A percentile compares a stretch with the other conserved stretches of the same genome.
Evolutionary conservation across 2,329 filamentous ascomycete species (phyloP).

Genomic region (Rutstroemia sydowiana): DNA sequence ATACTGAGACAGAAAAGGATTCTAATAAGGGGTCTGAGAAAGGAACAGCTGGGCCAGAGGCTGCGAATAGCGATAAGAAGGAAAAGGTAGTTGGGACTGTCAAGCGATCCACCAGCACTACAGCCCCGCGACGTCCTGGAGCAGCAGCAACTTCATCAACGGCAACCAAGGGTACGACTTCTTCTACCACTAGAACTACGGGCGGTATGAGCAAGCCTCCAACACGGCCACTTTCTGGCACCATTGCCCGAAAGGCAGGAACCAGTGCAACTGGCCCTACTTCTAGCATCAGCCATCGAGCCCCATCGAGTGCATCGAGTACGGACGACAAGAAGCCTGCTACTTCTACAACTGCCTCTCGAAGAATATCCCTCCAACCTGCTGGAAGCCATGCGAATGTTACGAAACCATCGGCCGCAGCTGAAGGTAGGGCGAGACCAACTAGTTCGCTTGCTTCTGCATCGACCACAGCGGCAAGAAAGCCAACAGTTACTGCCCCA

Average conservation of each 20-base stretch:
- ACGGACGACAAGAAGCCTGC: constrained; percentile 29
- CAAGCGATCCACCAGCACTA: constrained; percentile 19
- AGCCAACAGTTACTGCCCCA: constrained; percentile 22
- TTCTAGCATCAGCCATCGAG: constrained; percentile 24
- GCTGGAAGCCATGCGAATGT: constrained; percentile 19
- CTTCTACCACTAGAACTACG: constrained; percentile 20
- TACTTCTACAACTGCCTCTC: constrained; percentile 18
- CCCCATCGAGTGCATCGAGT: constrained; percentile 24
- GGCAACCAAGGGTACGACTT: constrained; percentile 23
- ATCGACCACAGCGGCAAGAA: constrained; percentile 28
- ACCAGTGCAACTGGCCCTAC: constrained; percentile 27
- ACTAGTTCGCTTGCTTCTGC: constrained; percentile 2
- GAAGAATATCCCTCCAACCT: constrained; percentile 28
- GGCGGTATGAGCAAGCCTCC: constrained; percentile 31
- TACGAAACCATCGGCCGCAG: constrained; percentile 22
- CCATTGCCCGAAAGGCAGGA: constrained; percentile 25
- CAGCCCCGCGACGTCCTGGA: constrained; percentile 23
- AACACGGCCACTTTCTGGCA: constrained; percentile 23
- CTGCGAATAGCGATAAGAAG: constrained; percentile 27
- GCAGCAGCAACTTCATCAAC: constrained; percentile 21
- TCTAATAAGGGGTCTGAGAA: constrained; percentile 23
- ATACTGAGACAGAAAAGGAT: constrained; percentile 26
- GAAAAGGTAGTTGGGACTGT: constrained; percentile 27
- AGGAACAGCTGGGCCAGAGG: constrained; percentile 19
- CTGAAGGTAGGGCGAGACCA: constrained; percentile 25